Evolutionary conservation across 257 asterid genomes (phyloP), one percentile per base, ranked within the genome.

Genomic region (Jaltomata sinuosa): DNA sequence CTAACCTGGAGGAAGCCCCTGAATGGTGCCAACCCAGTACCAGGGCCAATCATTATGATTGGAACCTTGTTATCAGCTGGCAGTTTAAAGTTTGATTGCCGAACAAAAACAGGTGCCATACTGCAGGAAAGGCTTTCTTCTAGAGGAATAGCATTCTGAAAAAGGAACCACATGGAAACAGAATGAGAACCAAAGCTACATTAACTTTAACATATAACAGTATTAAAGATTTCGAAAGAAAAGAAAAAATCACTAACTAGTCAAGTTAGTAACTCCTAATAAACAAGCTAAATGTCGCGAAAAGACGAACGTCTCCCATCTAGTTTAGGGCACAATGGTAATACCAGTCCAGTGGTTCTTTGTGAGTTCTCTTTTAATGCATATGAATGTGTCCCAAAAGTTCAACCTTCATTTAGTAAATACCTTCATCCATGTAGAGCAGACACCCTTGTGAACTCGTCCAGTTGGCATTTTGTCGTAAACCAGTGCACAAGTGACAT

Each of bases 361-460:
- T n/a, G 5, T 6, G 34, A 71, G 54, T 40, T 71, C 19, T 71
- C 62, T 49, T 27, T 1, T 4, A 49, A 52, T 55, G 21, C n/a
- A 36, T 80, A 14, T 25, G 72, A 62, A 42, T 82, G 62, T 9
- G 16, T 11, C 25, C 78, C 31, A 3, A 67, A 52, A 84, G 25
- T 79, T 87, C 45, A 85, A 74, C 5, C 68, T 49, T 86, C 78
- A 11, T 49, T 32, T 57, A 84, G 54, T 42, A 71, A 83, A 55
- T 91, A 95, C 99, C 99, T 95, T 95, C 93, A 97, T 97, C 99
- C 99, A 97, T 29, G 99, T 97, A 21, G 99, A 97, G 90, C 99
- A 97, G 67, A 97, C 89, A 84, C 99, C 99, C 92, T 91, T 94
- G 92, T 97, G 99, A 86, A 97, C 84, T 80, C 98, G 85, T 86